phyloP scores from a whole-genome alignment of 2,329 filamentous ascomycete species.

The Ophiognomonia clavigignenti-juglandacearum region DNA sequence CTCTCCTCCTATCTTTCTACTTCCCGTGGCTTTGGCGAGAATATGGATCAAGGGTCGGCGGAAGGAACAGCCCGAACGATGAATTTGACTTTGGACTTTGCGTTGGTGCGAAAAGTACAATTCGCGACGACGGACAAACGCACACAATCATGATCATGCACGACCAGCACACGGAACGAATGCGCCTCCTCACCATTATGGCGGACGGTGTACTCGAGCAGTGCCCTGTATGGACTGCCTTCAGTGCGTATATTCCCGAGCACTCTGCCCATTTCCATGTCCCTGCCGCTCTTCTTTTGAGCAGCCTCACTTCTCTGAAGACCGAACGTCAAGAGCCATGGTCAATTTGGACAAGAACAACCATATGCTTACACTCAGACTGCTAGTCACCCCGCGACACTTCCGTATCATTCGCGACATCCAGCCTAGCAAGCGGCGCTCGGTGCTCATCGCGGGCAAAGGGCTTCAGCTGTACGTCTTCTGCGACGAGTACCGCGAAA shows the following conservation, averaged over 20 bases:
- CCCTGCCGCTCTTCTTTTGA: background rate
- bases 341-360: no score
- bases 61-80: no score
- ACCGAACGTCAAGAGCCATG: no score
- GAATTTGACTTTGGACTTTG: no score
- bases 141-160: slow-evolving; percentile 51
- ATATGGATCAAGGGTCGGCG: no score
- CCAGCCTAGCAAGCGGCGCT: no score
- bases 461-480: slow-evolving; percentile 59
- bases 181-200: slow-evolving; percentile 52
- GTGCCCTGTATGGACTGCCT: slow-evolving; percentile 61
- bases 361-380: no score
- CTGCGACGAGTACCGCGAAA: slow-evolving; percentile 50
- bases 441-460: slow-evolving; percentile 47
- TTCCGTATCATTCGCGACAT: no score
- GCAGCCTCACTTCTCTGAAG: no score
- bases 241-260: slow-evolving; percentile 36
- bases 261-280: background rate
- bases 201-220: slow-evolving; percentile 48
- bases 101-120: no score
- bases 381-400: no score
- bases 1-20: background rate
- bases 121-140: slow-evolving; percentile 49
- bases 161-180: slow-evolving; percentile 41
- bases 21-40: background rate